phyloP scores from a whole-genome alignment of 805 yeast species.

The Lachancea meyersii region DNA sequence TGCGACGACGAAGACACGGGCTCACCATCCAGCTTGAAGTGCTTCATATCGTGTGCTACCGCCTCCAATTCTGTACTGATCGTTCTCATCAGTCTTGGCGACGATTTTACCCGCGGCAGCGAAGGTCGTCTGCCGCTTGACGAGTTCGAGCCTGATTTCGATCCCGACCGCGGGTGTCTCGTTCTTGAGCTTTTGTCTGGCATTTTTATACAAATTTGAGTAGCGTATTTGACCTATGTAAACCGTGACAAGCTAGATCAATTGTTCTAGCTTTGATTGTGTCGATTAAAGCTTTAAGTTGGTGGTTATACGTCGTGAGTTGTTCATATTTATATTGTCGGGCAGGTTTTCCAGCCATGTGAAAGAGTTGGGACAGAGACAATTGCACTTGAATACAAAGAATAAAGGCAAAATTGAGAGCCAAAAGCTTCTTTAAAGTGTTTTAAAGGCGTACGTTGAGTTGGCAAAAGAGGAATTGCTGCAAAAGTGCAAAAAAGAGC shows the following conservation, averaged over 20 bases:
- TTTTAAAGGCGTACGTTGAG: too few relatives aligned
- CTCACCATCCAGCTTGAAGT: constrained; percentile 4
- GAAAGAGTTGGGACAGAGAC: too few relatives aligned
- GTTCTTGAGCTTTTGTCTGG: constrained; percentile 4
- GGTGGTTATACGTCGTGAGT: too few relatives aligned
- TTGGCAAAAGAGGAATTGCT: too few relatives aligned
- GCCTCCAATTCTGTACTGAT: constrained; percentile 24
- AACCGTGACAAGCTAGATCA: background rate
- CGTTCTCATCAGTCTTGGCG: constrained; percentile 27
- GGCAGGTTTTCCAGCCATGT: background rate
- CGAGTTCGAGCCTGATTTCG: constrained; percentile 38
- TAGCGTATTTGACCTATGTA: background rate
- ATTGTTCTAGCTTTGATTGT: too few relatives aligned
- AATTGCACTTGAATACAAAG: background rate
- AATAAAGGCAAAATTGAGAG: background rate
- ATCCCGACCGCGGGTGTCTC: constrained; percentile 19
- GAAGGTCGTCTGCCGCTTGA: constrained; percentile 30
- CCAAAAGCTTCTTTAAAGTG: background rate
- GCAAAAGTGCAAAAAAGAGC: background rate
- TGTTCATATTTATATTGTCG: background rate
- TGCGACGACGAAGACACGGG: constrained; percentile 8
- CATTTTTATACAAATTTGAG: background rate
- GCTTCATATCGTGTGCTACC: constrained; percentile 1
- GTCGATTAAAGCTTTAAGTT: too few relatives aligned
- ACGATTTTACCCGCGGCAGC: constrained; percentile 23